Base-by-base conservation (phyloP, 768 basidiomycete species). In the Rhizopogon vinicolor region DNA sequence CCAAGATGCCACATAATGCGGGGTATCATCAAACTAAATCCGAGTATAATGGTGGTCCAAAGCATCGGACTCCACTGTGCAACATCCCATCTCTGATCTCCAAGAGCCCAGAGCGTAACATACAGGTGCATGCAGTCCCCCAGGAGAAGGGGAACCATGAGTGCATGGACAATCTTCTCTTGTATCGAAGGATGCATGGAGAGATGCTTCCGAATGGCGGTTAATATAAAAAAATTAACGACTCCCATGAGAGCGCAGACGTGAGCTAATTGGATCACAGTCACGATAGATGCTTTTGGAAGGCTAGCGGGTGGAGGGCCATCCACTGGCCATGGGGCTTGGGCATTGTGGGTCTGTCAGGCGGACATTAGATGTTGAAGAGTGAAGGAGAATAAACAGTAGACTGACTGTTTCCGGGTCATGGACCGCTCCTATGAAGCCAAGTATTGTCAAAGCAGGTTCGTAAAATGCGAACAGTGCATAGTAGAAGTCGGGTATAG, bases 1-100 rank as follows among this genome's bases (percentile, higher is more conserved):
- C 89, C 89, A 48, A 89, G 61, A 65, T 87, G 83, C 89, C 89
- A 91, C 58, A 82, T 78, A 18, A 87, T 64, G 25, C 89, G 78
- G 10, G 89, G 88, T 45, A 90, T 68, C 77, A 90, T 72, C 49
- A 91, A 67, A 13, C 79, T 79, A 37, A 89, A 60, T 0, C 89
- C 89, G 12, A 86, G 64, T 14, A 84, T 45, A 16, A 89, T 63
- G 0, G 87, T 90, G 5, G 78, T 73, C 83, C 86, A 87, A 18
- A 89, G 66, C 80, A 87, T 85, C 0, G 83, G 80, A 58, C 74
- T 82, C 88, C 88, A 91, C 25, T 72, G 76, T 42, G 67, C 62
- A 18, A 88, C 59, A 50, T 81, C 68, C 84, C 86, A 90, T 58
- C 78, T 75, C 52, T 81, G 73, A 40, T 88, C 86, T n/a, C 87